Conservation (phyloP, 2,329 filamentous ascomycete species). For the Aphanoascus verrucosus region DNA sequence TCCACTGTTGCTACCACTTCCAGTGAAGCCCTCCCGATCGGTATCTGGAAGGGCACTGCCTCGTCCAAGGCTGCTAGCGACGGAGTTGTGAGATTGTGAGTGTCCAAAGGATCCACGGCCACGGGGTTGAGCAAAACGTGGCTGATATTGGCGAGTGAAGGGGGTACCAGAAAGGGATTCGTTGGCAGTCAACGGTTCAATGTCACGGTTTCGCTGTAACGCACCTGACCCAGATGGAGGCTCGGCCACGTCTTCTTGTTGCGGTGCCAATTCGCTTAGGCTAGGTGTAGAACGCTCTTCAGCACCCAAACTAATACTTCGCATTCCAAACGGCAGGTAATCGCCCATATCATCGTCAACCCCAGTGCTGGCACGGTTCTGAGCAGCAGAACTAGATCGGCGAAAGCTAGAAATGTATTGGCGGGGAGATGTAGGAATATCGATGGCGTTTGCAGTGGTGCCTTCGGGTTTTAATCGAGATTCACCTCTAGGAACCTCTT, state of each 20-base stretch:
- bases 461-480: conserved; percentile 25
- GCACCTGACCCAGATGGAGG: conserved; percentile 14
- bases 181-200: conserved; percentile 12
- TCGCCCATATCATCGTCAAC: conserved; percentile 35
- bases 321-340: conserved; percentile 36
- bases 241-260: conserved; percentile 21
- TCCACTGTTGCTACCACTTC: conserved; percentile 33
- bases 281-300: conserved; percentile 28
- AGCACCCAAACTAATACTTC: conserved; percentile 39
- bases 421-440: conserved; percentile 40
- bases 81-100: conserved; percentile 31
- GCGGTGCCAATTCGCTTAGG: conserved; percentile 26
- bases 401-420: conserved; percentile 33
- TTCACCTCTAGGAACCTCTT: conserved; percentile 31
- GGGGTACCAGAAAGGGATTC: conserved; percentile 1
- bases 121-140: conserved; percentile 29
- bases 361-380: conserved; percentile 25
- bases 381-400: conserved; percentile 37
- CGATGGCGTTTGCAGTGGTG: conserved; percentile 36
- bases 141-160: conserved; percentile 23
- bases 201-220: conserved; percentile 18
- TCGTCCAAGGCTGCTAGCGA: conserved; percentile 32
- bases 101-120: conserved; percentile 31
- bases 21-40: conserved; percentile 29
- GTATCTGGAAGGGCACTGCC: conserved; percentile 25